Evolutionary conservation across 306 rosid species (phyloP).

Genomic region (Inga oerstediana): DNA sequence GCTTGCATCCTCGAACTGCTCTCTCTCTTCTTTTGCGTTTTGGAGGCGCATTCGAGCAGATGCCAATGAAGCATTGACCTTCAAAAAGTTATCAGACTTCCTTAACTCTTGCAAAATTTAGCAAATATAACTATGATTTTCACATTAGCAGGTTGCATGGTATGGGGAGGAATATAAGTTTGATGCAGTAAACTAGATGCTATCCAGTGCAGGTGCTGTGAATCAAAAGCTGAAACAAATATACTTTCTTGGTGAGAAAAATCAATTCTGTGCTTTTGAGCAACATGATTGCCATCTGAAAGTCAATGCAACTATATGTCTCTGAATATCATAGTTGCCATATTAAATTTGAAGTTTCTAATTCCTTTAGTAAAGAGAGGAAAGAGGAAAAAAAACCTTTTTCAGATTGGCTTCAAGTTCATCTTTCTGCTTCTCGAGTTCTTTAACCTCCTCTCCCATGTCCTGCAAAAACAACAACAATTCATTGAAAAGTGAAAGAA

Average conservation of each 20-base stretch:
- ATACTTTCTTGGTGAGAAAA: neutral
- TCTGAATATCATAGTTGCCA: neutral
- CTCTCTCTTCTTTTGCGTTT: conserved; percentile 87
- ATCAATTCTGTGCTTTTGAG: conserved; percentile 11
- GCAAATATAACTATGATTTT: conserved; percentile 17
- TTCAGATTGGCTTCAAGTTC: conserved; percentile 75
- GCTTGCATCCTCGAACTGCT: conserved; percentile 86
- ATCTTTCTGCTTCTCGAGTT: conserved; percentile 70
- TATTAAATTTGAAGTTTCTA: neutral
- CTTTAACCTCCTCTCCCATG: conserved; percentile 62
- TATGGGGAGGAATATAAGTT: conserved; percentile 13
- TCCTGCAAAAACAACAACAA: conserved; percentile 58
- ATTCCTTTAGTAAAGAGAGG: conserved; percentile 8
- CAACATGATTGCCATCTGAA: conserved; percentile 7
- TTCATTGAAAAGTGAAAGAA: conserved; percentile 24
- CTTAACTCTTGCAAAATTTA: conserved; percentile 19
- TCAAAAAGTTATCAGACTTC: conserved; percentile 28
- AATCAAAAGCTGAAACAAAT: conserved; percentile 9
- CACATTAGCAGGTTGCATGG: conserved; percentile 19
- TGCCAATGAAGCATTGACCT: conserved; percentile 67
- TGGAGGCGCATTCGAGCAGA: conserved; percentile 64
- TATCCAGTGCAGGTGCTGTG: conserved; percentile 15
- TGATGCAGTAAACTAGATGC: conserved; percentile 16
- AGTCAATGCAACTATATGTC: neutral
- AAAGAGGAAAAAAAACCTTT: conserved; percentile 52